Conservation (phyloP, 345 rosid species). For the Hypericum androsaemum region DNA sequence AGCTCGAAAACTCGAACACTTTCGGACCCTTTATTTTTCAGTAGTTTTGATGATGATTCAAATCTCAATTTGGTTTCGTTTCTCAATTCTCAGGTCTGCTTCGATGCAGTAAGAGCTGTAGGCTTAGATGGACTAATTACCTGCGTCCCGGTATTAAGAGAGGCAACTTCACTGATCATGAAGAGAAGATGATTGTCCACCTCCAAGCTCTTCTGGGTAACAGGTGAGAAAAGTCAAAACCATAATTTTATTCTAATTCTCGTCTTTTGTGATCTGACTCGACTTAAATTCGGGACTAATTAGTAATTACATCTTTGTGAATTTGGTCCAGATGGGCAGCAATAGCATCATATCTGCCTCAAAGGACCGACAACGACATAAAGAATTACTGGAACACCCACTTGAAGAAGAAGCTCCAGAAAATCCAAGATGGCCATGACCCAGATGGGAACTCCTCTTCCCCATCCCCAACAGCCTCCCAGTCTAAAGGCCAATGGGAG, state of each 20-base stretch:
- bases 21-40: background rate
- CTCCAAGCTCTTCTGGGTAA: slow-evolving; percentile 4
- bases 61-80: background rate
- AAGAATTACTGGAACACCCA: slow-evolving; percentile 5
- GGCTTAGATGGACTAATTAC: slow-evolving; percentile 2
- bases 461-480: background rate
- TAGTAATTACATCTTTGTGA: too few relatives aligned
- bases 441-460: background rate
- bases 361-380: slow-evolving; percentile 4
- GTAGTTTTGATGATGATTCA: background rate
- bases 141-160: slow-evolving; percentile 3
- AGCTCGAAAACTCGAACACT: too few relatives aligned
- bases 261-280: too few relatives aligned
- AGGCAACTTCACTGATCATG: background rate
- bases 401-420: slow-evolving; percentile 1
- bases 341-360: background rate
- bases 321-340: background rate
- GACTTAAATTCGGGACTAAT: too few relatives aligned
- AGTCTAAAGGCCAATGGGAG: background rate
- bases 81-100: background rate
- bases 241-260: too few relatives aligned
- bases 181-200: slow-evolving; percentile 3
- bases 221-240: background rate
- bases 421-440: background rate
- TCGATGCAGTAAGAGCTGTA: slow-evolving; percentile 2